Evolutionary conservation across 2,329 filamentous ascomycete genomes (phyloP).

Genomic region (Phyllosticta paracitricarpa): DNA sequence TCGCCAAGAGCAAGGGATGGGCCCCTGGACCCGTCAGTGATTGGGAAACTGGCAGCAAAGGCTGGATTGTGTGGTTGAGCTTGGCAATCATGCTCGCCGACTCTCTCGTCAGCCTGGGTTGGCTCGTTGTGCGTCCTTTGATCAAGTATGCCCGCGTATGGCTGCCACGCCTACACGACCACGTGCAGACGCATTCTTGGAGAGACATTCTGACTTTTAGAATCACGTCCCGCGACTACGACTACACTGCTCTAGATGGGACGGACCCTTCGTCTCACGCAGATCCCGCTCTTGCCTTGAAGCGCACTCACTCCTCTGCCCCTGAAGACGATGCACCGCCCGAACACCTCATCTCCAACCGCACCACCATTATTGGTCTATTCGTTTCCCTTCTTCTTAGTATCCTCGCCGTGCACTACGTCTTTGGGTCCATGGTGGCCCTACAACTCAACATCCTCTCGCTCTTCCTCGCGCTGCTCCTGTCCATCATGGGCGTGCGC

Average conservation of each 20-base stretch:
- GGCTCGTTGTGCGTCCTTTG: constrained; percentile 59
- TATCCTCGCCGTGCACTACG: constrained; percentile 67
- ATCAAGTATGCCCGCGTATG: constrained; percentile 37
- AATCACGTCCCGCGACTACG: constrained; percentile 23
- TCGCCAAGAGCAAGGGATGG: constrained; percentile 81
- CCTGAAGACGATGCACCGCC: constrained; percentile 69
- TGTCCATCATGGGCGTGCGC: constrained; percentile 55
- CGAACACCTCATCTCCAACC: constrained; percentile 67
- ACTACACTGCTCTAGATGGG: constrained; percentile 29
- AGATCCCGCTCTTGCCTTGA: constrained; percentile 17
- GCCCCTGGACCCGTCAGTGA: constrained; percentile 76
- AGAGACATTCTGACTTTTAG: constrained; percentile 22
- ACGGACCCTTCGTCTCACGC: constrained; percentile 9
- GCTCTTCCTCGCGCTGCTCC: constrained; percentile 61
- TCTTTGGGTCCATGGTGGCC: constrained; percentile 76
- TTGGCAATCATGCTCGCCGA: constrained; percentile 95
- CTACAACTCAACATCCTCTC: constrained; percentile 76
- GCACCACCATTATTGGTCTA: constrained; percentile 64
- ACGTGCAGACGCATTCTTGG: constrained; percentile 25
- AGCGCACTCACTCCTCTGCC: constrained; percentile 20
- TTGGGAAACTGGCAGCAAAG: constrained; percentile 90
- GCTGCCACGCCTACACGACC: constrained; percentile 21
- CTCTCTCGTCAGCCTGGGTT: constrained; percentile 76
- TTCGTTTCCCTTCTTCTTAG: constrained; percentile 69
- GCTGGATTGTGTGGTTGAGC: constrained; percentile 97